Base-by-base conservation (phyloP, 805 yeast species). In the Wickerhamiella parazyma region DNA sequence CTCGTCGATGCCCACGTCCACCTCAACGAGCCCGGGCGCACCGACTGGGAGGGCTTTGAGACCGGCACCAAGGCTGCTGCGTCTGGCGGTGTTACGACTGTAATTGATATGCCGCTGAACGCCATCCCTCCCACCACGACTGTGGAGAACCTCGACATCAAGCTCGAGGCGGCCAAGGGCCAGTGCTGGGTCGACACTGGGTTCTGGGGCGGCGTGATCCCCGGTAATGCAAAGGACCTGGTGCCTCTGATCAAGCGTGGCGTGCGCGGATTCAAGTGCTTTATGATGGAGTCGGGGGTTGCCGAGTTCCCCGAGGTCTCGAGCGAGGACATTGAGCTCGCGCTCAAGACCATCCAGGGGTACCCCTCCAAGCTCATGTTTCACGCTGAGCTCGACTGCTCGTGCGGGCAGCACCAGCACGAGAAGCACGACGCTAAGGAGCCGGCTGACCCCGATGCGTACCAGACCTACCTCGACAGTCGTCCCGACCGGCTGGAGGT, bases 31-130 rank as follows among this genome's bases (percentile, higher is more conserved):
- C 97, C 97, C 0, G 97, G 97, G 9, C 69, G 97, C 53, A 87
- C 96, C 1, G 94, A 85, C 49, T 87, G 97, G 97, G 97, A 87
- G 62, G 97, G 97, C 1, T 87, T 89, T 60, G 94, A 78, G 19
- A 80, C 94, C 0, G 97, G 97, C 1, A 89, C 97, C 0, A 78
- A 79, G 57, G 82, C 95, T 2, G 96, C 96, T 1, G 94, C 94
- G 0, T 71, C 89, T 9, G 97, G 97, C 18, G 97, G 97, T 47
- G 96, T 87, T 38, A 87, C 97, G 20, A 86, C 96, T 0, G 93
- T 87, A 14, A 73, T 87, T 17, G 97, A 87, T 60, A 87, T 87
- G 97, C 97, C 97, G 0, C 66, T 87, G 57, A 87, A 87, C 60
- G 95, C 96, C 4, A 79, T 87, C 36, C 97, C 97, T 0, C 96